A percentile compares a stretch with the other conserved stretches of the same genome.
Conservation (phyloP, 768 basidiomycete species). For the Floccularia luteovirens region DNA sequence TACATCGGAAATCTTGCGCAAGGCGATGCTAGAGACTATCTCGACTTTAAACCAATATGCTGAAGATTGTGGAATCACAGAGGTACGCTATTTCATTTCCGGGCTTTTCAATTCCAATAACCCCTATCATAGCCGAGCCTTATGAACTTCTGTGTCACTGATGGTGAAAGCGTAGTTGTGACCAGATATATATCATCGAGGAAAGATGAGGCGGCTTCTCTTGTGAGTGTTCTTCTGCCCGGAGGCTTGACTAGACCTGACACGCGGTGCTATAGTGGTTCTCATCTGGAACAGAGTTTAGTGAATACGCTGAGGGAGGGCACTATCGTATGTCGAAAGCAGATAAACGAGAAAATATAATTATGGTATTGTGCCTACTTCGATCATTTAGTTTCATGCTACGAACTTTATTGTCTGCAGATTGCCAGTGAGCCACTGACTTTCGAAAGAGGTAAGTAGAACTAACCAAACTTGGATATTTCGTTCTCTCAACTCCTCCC, state of each 20-base stretch:
- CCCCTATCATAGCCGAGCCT: conserved; percentile 86
- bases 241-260: neutral
- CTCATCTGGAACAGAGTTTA: conserved; percentile 91
- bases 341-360: conserved; percentile 94
- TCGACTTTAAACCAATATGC: conserved; percentile 68
- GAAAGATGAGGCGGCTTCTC: conserved; percentile 86
- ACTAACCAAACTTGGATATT: neutral
- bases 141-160: conserved; percentile 95
- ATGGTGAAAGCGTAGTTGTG: conserved; percentile 89
- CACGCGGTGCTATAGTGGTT: conserved; percentile 56
- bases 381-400: neutral
- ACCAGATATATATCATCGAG: conserved; percentile 93
- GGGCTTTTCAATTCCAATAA: too few species aligned
- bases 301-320: conserved; percentile 81
- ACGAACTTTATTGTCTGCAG: conserved; percentile 21
- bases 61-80: conserved; percentile 63
- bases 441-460: conserved; percentile 75
- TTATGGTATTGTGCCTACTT: conserved; percentile 63
- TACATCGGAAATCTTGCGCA: conserved; percentile 59
- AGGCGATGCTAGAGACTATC: conserved; percentile 89
- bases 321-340: conserved; percentile 94
- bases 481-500: conserved; percentile 3
- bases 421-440: conserved; percentile 92
- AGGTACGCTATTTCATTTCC: conserved; percentile 33
- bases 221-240: conserved; percentile 37